Evolutionary conservation across 352 stramenopile species (phyloP), one percentile per base, ranked within the genome.

Genomic region (Pythium insidiosum): DNA sequence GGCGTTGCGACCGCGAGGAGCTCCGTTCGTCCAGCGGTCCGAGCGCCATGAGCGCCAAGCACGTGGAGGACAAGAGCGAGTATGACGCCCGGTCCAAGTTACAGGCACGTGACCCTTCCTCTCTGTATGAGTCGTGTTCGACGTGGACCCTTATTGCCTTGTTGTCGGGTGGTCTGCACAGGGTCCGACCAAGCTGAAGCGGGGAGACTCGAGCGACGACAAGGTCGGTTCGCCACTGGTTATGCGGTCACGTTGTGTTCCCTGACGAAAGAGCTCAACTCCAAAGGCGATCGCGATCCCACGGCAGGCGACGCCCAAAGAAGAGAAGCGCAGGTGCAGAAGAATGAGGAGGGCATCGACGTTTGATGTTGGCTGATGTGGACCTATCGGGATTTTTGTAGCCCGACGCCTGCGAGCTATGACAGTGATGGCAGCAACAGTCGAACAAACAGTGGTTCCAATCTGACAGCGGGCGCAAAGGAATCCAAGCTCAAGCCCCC

Each of bases 401-500:
- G 38, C 45, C 58, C 40, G 5, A 56, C 44, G 1, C 45, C 41
- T 6, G 59, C 68, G 10, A 12, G 28, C n/a, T 61, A 64, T 31
- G 33, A 23, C 2, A 45, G 50, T n/a, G 54, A 63, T 34, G 41
- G 59, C 0, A 50, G 41, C 2, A 34, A n/a, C 6, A 47, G 59
- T 9, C 52, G 41, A 3, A 33, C 9, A 15, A 9, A 33, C 28
- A 33, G 9, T 9, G 28, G 28, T 15, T 13, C 9, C 28, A 33
- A 9, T 15, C 9, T 15, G 28, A 9, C 9, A 33, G 9, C 28
- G 28, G 42, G 45, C 6, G 64, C 43, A 21, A 82, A 80, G 47
- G 72, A 83, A 46, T 85, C 75, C n/a, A 88, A 85, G 46, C 59
- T 85, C 6, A 85, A 81, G 56, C 75, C 78, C 24, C 70, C 75